Conservation (phyloP, 805 yeast genomes). For the Candida coleopterorum region DNA sequence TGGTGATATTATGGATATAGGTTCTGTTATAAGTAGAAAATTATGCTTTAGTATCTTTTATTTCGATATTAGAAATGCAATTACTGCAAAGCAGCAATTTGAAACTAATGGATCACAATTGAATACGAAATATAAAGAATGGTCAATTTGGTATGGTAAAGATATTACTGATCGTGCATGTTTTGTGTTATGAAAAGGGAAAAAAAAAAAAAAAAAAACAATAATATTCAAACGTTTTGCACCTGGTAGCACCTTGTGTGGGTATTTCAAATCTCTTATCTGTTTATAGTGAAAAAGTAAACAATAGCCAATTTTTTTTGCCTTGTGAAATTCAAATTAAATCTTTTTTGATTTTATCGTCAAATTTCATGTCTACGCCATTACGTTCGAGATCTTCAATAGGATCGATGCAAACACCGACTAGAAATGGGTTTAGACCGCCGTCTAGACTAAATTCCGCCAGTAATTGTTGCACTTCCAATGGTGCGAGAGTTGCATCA, state of each 20-base stretch:
- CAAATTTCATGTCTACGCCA: conserved; percentile 18
- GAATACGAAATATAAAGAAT: conserved; percentile 45
- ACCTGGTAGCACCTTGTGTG: too few species aligned
- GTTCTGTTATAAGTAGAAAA: conserved; percentile 64
- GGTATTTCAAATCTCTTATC: conserved; percentile 2
- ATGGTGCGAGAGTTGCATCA: conserved; percentile 18
- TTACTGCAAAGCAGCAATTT: conserved; percentile 49
- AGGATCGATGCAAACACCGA: conserved; percentile 12
- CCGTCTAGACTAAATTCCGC: conserved; percentile 21
- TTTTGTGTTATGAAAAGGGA: conserved; percentile 12
- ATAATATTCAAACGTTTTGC: background rate
- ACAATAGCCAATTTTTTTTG: background rate
- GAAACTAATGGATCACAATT: conserved; percentile 28
- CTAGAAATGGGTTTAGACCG: conserved; percentile 12
- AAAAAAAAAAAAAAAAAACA: background rate
- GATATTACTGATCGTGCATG: conserved; percentile 63
- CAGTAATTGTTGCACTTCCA: too few species aligned
- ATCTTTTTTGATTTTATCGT: too few species aligned
- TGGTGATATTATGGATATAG: conserved; percentile 58
- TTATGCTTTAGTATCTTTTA: conserved; percentile 58
- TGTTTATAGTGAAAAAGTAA: conserved; percentile 2
- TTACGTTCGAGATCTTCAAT: conserved; percentile 23
- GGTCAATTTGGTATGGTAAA: conserved; percentile 64
- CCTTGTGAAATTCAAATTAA: too few species aligned
- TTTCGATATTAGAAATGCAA: conserved; percentile 54